phyloP scores from a whole-genome alignment of 2,329 filamentous ascomycete species.

The Drechslera avenae region DNA sequence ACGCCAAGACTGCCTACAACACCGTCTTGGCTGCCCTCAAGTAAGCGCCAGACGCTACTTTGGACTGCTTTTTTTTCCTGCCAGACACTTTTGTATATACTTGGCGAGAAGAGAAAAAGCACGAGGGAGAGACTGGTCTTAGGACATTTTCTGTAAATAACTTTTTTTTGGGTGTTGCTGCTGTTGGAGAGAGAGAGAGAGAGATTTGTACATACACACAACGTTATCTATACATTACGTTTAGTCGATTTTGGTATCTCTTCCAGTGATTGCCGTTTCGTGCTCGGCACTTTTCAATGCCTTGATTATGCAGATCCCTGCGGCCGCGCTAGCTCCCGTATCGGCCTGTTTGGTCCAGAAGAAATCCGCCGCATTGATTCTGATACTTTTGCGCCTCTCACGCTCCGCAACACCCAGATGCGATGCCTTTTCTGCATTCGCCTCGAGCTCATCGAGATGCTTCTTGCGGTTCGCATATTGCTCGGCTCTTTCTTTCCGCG shows the following conservation, averaged over 20 bases:
- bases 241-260: constrained; percentile 9
- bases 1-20: constrained; percentile 51
- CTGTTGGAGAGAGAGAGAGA: too few relatives aligned
- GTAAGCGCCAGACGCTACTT: constrained; percentile 8
- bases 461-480: constrained; percentile 36
- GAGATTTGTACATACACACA: constrained; percentile 7
- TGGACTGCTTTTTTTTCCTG: too few relatives aligned
- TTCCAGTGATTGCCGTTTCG: constrained; percentile 20
- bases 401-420: constrained; percentile 30
- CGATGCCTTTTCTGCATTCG: constrained; percentile 18
- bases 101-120: too few relatives aligned
- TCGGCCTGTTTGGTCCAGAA: constrained; percentile 42
- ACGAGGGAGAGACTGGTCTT: too few relatives aligned
- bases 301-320: constrained; percentile 35
- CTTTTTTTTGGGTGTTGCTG: neutral
- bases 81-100: too few relatives aligned
- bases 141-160: constrained; percentile 4
- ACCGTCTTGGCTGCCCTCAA: constrained; percentile 37
- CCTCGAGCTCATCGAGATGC: constrained; percentile 36
- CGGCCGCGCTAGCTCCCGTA: constrained; percentile 29
- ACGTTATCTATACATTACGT: too few relatives aligned
- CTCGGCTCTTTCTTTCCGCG: constrained; percentile 32
- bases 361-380: constrained; percentile 37
- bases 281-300: constrained; percentile 27
- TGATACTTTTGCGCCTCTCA: constrained; percentile 39